Evolutionary conservation across 2,329 filamentous ascomycete species (phyloP).

Genomic region (Monosporascus sp.): DNA sequence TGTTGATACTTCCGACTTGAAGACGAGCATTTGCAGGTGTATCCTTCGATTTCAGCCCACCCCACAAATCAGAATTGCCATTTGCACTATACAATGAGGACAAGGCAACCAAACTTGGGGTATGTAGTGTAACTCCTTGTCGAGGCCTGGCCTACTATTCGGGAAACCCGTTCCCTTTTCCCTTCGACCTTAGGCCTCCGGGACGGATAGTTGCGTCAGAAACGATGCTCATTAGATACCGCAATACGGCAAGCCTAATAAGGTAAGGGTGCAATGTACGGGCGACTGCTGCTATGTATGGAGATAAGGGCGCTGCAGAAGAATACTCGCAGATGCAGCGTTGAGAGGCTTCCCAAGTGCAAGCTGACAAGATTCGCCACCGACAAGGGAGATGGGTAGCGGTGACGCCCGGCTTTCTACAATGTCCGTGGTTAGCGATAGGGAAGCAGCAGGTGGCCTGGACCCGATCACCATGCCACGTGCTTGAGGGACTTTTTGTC

Average conservation of each 20-base stretch:
- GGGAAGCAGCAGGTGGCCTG: background rate
- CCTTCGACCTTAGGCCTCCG: background rate
- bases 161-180: background rate
- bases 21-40: background rate
- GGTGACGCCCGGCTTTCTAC: conserved; percentile 5
- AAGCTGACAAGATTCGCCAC: background rate
- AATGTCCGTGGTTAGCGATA: background rate
- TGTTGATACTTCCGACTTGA: background rate
- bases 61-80: background rate
- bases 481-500: background rate
- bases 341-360: background rate
- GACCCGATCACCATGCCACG: too few species aligned
- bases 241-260: background rate
- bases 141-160: background rate
- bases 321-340: too few species aligned
- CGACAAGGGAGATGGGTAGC: background rate
- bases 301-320: background rate
- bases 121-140: background rate
- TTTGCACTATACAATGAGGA: background rate
- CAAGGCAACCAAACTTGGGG: background rate
- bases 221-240: background rate
- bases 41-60: background rate
- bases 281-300: background rate
- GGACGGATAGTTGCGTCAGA: background rate
- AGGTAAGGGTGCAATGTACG: background rate